These are phyloP conservation scores for Drechslerella dactyloides DNA, from an alignment of 2,329 filamentous ascomycete species.

Conservation along the genomic window DNA sequence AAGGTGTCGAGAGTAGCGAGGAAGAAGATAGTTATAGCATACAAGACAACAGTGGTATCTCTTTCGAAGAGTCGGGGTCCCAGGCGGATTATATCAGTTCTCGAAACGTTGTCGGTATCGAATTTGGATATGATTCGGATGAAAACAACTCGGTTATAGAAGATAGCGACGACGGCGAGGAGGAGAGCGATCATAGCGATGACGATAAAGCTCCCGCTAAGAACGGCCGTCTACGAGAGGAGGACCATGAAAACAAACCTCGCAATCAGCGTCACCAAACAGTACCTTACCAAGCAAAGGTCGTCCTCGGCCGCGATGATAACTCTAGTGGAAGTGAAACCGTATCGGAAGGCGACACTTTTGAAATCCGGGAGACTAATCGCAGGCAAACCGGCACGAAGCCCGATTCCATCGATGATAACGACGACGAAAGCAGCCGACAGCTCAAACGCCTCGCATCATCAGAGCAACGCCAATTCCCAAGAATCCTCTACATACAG, in stretches of 20 bases:
- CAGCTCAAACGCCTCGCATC: conserved; percentile 10
- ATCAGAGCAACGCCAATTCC: conserved; percentile 58
- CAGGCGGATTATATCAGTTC: conserved; percentile 51
- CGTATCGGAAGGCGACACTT: conserved; percentile 54
- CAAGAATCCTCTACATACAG: conserved; percentile 87
- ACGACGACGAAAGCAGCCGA: conserved; percentile 13
- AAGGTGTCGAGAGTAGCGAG: conserved; percentile 40
- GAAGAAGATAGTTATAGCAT: conserved; percentile 43
- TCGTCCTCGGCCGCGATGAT: conserved; percentile 39
- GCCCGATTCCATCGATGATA: conserved; percentile 59
- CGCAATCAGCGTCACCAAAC: neutral
- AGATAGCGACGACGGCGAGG: conserved; percentile 57
- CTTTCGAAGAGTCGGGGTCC: conserved; percentile 57
- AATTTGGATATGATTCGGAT: conserved; percentile 70
- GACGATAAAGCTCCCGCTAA: neutral
- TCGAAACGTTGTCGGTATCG: conserved; percentile 38
- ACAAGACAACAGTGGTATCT: conserved; percentile 36
- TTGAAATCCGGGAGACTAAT: conserved; percentile 54
- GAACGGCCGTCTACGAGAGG: neutral
- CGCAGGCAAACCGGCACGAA: conserved; percentile 58
- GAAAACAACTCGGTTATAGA: conserved; percentile 59
- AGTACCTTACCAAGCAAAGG: conserved; percentile 32
- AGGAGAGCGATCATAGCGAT: conserved; percentile 56
- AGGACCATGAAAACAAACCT: conserved; percentile 60
- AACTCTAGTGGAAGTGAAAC: conserved; percentile 32